phyloP scores from a whole-genome alignment of 164 flowering plant genomes.

The Magnolia kwangsiensis region DNA sequence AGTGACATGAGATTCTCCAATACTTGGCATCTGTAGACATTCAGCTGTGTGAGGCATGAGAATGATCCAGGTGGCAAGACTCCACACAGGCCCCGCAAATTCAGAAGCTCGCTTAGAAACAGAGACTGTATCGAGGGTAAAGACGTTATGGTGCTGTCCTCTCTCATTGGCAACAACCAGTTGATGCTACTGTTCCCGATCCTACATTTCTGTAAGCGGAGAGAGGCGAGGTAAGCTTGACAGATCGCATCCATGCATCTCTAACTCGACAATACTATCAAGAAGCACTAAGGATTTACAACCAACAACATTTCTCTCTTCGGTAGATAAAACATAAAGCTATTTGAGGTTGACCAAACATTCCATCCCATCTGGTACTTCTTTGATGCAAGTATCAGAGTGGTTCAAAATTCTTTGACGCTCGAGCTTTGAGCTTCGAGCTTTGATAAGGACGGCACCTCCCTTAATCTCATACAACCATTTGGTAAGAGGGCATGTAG shows the following conservation, averaged over 20 bases:
- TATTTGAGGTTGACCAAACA: too few relatives aligned
- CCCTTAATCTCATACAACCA: too few relatives aligned
- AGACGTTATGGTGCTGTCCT: too few relatives aligned
- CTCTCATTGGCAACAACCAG: background rate
- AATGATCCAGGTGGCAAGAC: background rate
- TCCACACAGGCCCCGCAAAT: background rate
- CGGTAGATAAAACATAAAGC: too few relatives aligned
- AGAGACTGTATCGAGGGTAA: background rate
- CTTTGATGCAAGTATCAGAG: too few relatives aligned
- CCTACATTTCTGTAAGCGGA: background rate
- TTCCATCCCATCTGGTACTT: too few relatives aligned
- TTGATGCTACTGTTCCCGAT: background rate
- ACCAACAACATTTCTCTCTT: too few relatives aligned
- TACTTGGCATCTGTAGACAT: background rate
- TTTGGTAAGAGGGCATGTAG: too few relatives aligned
- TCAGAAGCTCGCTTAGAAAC: background rate
- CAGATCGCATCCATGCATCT: background rate
- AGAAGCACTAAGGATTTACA: background rate
- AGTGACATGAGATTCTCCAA: conserved; percentile 5
- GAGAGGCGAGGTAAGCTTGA: background rate
- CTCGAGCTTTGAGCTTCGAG: too few relatives aligned
- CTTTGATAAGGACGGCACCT: too few relatives aligned
- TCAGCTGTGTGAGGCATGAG: background rate
- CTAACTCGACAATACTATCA: background rate
- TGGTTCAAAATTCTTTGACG: too few relatives aligned